These are phyloP conservation scores for Jacaranda copaia DNA, from an alignment of 257 asterid genomes.

Conservation along the genomic window DNA sequence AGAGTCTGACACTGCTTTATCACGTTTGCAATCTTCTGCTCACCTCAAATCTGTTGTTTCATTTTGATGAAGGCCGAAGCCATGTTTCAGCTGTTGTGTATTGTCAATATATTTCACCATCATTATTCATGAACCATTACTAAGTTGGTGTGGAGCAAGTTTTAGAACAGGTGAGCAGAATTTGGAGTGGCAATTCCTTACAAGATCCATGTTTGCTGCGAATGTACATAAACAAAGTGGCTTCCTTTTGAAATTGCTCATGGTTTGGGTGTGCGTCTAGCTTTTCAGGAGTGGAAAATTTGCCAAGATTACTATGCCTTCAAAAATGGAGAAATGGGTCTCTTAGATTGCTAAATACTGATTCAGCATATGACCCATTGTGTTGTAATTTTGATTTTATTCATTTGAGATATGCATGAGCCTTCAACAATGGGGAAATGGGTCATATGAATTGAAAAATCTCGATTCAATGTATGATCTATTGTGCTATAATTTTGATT, in stretches of 20 bases:
- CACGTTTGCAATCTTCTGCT: conserved; percentile 54
- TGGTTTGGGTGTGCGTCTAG: background rate
- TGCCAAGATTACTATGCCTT: background rate
- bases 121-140: conserved; percentile 31
- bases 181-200: conserved; percentile 30
- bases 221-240: conserved; percentile 43
- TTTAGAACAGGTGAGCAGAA: conserved; percentile 24
- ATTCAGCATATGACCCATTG: no score
- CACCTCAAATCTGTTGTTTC: conserved; percentile 50
- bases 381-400: no score
- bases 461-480: no score
- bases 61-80: conserved; percentile 42
- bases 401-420: no score
- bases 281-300: background rate
- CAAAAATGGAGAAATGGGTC: no score
- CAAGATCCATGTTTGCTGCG: conserved; percentile 35
- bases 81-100: conserved; percentile 25
- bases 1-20: conserved; percentile 65
- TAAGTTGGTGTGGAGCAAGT: conserved; percentile 29
- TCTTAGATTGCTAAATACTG: no score
- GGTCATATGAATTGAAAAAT: no score
- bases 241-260: conserved; percentile 22
- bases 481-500: no score
- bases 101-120: conserved; percentile 27
- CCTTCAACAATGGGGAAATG: no score